These are phyloP conservation scores for Ananas comosus DNA, from an alignment of 176 grass and related monocot species.

Conservation along the genomic window DNA sequence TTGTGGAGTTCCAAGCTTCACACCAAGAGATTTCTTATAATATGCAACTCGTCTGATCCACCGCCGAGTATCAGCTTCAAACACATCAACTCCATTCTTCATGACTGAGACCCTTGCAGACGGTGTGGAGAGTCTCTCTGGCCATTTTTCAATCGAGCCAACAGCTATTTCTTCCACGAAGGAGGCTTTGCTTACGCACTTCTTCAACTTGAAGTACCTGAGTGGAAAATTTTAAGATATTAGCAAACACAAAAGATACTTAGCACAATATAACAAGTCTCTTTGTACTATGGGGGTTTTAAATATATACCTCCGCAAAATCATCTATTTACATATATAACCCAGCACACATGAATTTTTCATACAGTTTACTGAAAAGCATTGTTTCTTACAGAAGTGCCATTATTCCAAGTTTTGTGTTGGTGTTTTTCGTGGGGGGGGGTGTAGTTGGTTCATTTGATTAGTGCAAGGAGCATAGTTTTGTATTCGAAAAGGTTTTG, in stretches of 20 bases:
- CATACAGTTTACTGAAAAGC: no score
- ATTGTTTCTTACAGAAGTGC: no score
- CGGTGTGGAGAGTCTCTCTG: conserved; percentile 63
- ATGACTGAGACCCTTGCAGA: conserved; percentile 48
- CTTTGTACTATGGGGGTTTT: no score
- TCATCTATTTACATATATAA: neutral
- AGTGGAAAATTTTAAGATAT: conserved; percentile 11
- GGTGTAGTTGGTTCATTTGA: no score
- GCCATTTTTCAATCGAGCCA: conserved; percentile 56
- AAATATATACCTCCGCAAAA: neutral
- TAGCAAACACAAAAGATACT: conserved; percentile 13
- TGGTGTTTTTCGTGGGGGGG: no score
- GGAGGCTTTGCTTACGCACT: conserved; percentile 48
- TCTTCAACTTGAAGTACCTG: conserved; percentile 88
- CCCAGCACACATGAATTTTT: neutral
- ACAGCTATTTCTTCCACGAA: conserved; percentile 44
- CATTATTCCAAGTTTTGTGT: no score
- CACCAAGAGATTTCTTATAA: conserved; percentile 75
- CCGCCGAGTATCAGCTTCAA: conserved; percentile 54
- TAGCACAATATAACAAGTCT: neutral
- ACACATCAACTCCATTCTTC: conserved; percentile 39
- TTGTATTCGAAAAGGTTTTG: no score
- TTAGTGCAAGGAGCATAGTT: no score
- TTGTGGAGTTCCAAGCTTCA: conserved; percentile 51
- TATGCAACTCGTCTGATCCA: conserved; percentile 57